Base-by-base conservation (phyloP, 768 basidiomycete species). In the Megacollybia marginata region DNA sequence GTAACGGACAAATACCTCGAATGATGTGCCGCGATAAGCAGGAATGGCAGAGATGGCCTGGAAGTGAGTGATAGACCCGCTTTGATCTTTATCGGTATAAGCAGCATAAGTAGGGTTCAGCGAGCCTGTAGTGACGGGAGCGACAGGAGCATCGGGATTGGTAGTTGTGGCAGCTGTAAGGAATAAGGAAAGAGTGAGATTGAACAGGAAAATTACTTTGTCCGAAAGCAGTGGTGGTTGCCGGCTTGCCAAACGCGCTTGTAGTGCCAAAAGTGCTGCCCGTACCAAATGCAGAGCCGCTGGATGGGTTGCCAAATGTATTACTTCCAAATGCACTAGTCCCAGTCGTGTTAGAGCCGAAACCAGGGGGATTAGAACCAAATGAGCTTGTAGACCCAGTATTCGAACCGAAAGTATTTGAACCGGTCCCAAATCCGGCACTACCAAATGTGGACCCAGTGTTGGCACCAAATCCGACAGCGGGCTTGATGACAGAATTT, bases 31-130 rank as follows among this genome's bases (percentile, higher is more conserved):
- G 51, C 75, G 67, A 61, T 92, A 95, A 15, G 76, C 75, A 13
- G 86, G 86, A 75, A 86, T 89, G 54, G 83, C 84, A 15, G 83
- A 78, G 48, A 92, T 91, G 34, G 83, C 78, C 65, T 94, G 91
- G 64, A 86, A 95, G 53, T 88, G 84, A 5, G 70, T 78, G 11
- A 66, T 51, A 46, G 47, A 69, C 50, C 67, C 74, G 9, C 67
- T 61, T 13, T 68, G 57, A 55, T 93, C 91, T 57, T 89, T 89
- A 60, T 93, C 91, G 33, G 48, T 62, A 53, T 72, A 80, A 5
- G 71, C 66, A 42, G 64, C 62, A 59, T 83, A 93, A 2, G 78
- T 64, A 3, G 89, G 83, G 54, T 81, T 80, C 13, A 79, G 69
- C 0, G 87, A 76, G 35, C 92, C 91, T 12, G 80, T 82, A 1